Percentiles rank a stretch among this genome's conserved stretches.
These are phyloP conservation scores for Pythium volutum DNA, from an alignment of 352 stramenopile genomes.

Conservation along the genomic window DNA sequence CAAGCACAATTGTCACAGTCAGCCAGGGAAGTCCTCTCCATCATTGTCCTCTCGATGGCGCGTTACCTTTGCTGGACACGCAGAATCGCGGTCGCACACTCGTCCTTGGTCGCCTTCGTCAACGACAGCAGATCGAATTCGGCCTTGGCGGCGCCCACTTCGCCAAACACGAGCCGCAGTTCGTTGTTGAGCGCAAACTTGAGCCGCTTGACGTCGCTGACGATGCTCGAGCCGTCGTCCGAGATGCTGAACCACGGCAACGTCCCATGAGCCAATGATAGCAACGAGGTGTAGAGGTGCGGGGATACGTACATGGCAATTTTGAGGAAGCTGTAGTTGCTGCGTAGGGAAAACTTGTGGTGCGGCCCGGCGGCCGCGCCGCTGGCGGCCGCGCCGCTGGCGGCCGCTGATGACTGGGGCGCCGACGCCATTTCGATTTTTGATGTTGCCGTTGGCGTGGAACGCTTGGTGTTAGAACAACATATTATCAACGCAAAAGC, in stretches of 20 bases:
- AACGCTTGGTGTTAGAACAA: neutral
- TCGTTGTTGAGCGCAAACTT: constrained; percentile 75
- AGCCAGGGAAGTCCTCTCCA: no score
- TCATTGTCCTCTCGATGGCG: neutral
- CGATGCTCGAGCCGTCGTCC: constrained; percentile 36
- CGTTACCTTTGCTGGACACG: constrained; percentile 51
- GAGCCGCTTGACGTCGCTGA: constrained; percentile 56
- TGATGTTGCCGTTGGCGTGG: constrained; percentile 3
- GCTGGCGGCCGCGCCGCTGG: neutral
- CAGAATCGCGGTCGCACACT: constrained; percentile 54
- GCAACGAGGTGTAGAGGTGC: no score
- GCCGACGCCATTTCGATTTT: constrained; percentile 5
- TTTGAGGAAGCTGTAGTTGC: constrained; percentile 49
- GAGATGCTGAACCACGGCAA: no score
- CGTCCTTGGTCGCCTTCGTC: constrained; percentile 32
- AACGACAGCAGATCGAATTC: constrained; percentile 69
- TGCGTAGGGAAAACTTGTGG: constrained; percentile 72
- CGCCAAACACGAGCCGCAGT: constrained; percentile 64
- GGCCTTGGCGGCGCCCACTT: constrained; percentile 50
- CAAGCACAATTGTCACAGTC: neutral
- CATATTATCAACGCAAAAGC: constrained; percentile 4
- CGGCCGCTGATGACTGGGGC: neutral
- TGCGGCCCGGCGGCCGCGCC: constrained; percentile 31
- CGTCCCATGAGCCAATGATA: no score
- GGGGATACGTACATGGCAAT: constrained; percentile 71